phyloP scores from a whole-genome alignment of 108 stramenopile species.

The Nannochloropsis gaditana region DNA sequence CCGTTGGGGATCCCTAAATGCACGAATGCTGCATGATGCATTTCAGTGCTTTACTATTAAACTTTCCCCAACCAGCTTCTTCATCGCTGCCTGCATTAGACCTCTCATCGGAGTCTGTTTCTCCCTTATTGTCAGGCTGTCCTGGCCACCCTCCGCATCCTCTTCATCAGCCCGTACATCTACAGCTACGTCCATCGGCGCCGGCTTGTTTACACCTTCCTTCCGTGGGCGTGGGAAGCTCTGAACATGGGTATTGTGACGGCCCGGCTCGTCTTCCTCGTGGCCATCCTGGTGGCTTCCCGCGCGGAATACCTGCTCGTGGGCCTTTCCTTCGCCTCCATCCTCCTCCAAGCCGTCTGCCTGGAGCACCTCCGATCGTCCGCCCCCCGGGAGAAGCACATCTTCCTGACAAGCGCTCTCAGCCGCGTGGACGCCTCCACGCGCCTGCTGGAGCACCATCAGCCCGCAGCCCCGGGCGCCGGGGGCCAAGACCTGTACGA shows the following conservation, averaged over 20 bases:
- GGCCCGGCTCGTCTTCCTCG: background rate
- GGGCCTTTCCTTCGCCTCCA: background rate
- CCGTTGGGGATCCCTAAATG: too few species aligned
- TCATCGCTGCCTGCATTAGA: too few species aligned
- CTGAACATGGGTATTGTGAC: background rate
- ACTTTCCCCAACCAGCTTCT: too few species aligned
- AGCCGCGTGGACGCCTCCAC: constrained; percentile 13
- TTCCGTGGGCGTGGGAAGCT: background rate
- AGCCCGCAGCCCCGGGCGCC: background rate
- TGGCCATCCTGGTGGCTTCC: background rate
- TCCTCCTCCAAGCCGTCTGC: constrained; percentile 3
- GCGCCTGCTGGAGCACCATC: background rate
- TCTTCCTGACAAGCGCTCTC: background rate
- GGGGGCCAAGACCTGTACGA: background rate
- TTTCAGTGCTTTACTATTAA: too few species aligned
- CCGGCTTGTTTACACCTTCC: background rate
- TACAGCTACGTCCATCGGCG: constrained; percentile 16
- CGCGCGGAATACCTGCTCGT: background rate
- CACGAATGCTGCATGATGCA: too few species aligned
- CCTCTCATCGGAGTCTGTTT: background rate
- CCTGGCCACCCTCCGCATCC: background rate
- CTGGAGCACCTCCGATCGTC: constrained; percentile 17
- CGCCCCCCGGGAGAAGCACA: background rate
- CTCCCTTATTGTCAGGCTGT: background rate
- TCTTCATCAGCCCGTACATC: background rate